Evolutionary conservation across 2,329 filamentous ascomycete species (phyloP), one percentile per base, ranked within the genome.

Genomic region (Sphaerulina vaccinii): DNA sequence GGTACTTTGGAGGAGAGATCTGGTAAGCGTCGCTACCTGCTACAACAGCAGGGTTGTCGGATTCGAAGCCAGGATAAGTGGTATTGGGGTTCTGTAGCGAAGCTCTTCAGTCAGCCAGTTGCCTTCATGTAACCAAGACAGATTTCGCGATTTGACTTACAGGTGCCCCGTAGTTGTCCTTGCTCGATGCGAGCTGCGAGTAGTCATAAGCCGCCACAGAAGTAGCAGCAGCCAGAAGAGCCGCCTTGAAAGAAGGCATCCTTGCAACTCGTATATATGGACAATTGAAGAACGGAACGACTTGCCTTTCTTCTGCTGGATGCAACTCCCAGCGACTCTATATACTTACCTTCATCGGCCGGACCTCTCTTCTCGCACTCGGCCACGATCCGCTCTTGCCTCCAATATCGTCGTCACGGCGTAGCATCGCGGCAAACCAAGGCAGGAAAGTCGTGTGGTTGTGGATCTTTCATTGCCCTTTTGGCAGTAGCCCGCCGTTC

Each of bases 31-130:
- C 53, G 24, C 57, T 62, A 4, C 64, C 64, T 13, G 55, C 55
- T 3, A 58, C 52, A 5, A 59, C 62, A 11, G 58, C 53, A 10
- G 64, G 64, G 24, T 63, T 59, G 8, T 64, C 53, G 22, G 53
- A 59, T 19, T 59, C 58, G 41, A 55, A 59, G 24, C 60, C 61
- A 13, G 60, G 55, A 38, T 66, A 66, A 13, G 59, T 62, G 10
- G 62, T 64, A 38, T 66, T 55, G 8, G 64, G 64, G 36, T 57
- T 46, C 51, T 59, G 37, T 9, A 19, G n/a, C 3, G 15, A 3
- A 29, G 13, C 10, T 39, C 37, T 21, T 21, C 1, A 9, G 16
- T 39, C 37, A 39, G 37, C 37, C 11, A 13, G 5, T 18, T 10
- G 3, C 7, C 18, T 22, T 22, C 16, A 13, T 21, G 18, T 11